A percentile compares a stretch with the other conserved stretches of the same genome.
phyloP scores from a whole-genome alignment of 306 rosid species.

The Cicer arietinum region DNA sequence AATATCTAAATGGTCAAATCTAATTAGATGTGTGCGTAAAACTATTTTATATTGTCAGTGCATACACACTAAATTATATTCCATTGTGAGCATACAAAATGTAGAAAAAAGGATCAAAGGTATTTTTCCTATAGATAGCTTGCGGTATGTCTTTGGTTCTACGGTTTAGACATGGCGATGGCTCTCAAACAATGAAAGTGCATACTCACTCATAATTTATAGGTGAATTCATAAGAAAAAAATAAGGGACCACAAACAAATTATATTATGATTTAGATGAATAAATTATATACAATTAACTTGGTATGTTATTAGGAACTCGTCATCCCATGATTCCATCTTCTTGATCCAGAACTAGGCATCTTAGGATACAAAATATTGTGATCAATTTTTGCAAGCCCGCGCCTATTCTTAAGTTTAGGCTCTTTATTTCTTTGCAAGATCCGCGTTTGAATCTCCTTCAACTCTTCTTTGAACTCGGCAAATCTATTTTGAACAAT shows the following conservation, averaged over 20 bases:
- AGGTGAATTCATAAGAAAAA: no score
- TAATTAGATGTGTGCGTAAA: no score
- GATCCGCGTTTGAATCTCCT: slow-evolving; percentile 58
- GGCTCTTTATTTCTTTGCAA: slow-evolving; percentile 59
- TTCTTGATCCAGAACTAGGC: slow-evolving; percentile 50
- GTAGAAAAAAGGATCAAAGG: not conserved
- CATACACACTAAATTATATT: no score
- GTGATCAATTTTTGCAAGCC: slow-evolving; percentile 57
- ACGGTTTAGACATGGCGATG: no score
- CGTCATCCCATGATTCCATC: slow-evolving; percentile 55
- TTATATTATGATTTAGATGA: not conserved
- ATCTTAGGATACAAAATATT: slow-evolving; percentile 55
- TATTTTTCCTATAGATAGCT: no score
- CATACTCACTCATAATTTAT: no score
- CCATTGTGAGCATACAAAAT: not conserved
- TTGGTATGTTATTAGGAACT: slow-evolving; percentile 67
- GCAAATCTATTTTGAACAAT: slow-evolving; percentile 52
- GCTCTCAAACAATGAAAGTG: no score
- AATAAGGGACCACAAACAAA: not conserved
- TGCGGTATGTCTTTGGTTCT: no score
- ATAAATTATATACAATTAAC: slow-evolving; percentile 36
- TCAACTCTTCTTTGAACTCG: slow-evolving; percentile 57
- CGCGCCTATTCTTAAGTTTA: slow-evolving; percentile 66
- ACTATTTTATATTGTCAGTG: no score
- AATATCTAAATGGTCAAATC: no score